Base-by-base conservation (phyloP, 352 stramenopile species). In the Peronospora destructor region DNA sequence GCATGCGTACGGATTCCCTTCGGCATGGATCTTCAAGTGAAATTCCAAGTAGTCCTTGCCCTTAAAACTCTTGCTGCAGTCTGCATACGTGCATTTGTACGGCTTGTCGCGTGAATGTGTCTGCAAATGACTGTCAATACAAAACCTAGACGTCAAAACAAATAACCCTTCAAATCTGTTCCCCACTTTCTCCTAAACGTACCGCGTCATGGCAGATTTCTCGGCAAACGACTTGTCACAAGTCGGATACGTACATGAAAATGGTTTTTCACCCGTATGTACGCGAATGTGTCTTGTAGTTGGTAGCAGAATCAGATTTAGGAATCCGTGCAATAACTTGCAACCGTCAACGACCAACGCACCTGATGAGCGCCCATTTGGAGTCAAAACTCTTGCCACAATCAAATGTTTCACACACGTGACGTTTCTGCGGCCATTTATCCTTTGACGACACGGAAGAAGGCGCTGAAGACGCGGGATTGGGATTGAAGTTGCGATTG, bases 191-290 rank as follows among this genome's bases (percentile, higher is more conserved):
- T 25, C 9, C 25, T 12, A 26, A 43, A 35, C 63, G 29, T 71
- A 87, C 74, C 80, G 73, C 8, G 77, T 91, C 77, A 89, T 91
- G 25, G 77, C 76, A 16, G 84, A 90, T 54, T 95, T 95, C 54
- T 92, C 79, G 8, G 82, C 84, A 56, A 95, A 95, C 1, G 76
- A 87, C 51, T 95, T 95, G 60, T 89, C 80, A 41, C 84, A 95
- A 37, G 82, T 75, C 9, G 73, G 68, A 56, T 82, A 84, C 16
- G 77, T 88, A 36, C 84, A 95, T 11, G 76, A 71, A 43, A 93
- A 95, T 38, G 80, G 76, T 59, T 95, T 95, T 61, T 94, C 84
- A 28, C 82, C 84, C 19, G 80, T 92, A 57, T 95, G 84, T 0
- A 93, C 83, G 39, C 82, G 78, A 53, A 91, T 91, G 36, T 95